Conservation (phyloP, 2,329 filamentous ascomycete genomes). For the Penicillium crustosum region DNA sequence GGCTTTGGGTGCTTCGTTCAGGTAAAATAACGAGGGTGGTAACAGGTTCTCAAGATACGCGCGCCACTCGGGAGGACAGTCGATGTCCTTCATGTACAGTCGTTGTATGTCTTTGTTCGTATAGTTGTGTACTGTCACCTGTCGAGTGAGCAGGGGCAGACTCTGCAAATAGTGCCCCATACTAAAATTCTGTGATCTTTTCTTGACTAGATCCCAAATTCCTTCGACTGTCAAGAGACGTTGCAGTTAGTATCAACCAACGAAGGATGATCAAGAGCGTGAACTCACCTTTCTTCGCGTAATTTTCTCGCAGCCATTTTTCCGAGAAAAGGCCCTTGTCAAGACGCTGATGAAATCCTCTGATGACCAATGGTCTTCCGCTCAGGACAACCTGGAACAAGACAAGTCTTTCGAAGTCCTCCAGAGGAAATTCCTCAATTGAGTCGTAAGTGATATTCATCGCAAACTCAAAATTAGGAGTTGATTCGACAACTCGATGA, state of each 20-base stretch:
- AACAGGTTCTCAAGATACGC: conserved; percentile 75
- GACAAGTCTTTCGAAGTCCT: conserved; percentile 83
- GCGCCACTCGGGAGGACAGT: conserved; percentile 86
- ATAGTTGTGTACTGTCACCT: conserved; percentile 74
- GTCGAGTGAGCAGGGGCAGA: conserved; percentile 78
- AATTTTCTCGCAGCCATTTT: conserved; percentile 75
- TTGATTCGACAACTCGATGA: conserved; percentile 69
- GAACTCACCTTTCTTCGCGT: conserved; percentile 71
- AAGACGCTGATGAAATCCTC: conserved; percentile 76
- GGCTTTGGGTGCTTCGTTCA: conserved; percentile 74
- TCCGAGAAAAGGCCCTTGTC: conserved; percentile 76
- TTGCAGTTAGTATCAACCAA: conserved; percentile 8
- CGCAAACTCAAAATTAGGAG: conserved; percentile 83
- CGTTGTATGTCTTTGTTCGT: conserved; percentile 78
- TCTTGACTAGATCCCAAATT: conserved; percentile 74
- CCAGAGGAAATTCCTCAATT: conserved; percentile 72
- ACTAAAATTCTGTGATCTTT: conserved; percentile 76
- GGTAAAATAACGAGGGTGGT: conserved; percentile 80
- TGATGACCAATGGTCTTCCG: conserved; percentile 86
- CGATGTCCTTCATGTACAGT: conserved; percentile 95
- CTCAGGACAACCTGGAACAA: conserved; percentile 77
- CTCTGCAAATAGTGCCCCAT: conserved; percentile 88
- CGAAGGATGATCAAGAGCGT: conserved; percentile 6
- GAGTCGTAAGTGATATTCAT: conserved; percentile 75
- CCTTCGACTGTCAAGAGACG: conserved; percentile 64